Conservation (phyloP, 2,329 filamentous ascomycete genomes). For the Aspergillus bombycis region DNA sequence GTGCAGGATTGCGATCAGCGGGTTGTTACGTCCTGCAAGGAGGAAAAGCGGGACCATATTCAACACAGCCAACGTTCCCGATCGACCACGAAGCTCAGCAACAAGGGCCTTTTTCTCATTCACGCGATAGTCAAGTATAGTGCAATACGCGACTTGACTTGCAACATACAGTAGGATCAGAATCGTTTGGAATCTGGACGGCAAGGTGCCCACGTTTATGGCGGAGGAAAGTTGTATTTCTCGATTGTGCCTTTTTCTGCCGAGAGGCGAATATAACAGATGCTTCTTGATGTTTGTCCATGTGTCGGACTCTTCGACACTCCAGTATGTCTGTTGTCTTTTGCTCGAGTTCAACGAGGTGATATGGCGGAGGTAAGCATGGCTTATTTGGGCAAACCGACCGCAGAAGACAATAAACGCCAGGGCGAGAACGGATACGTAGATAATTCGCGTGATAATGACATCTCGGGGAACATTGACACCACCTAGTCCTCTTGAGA, state of each 20-base stretch:
- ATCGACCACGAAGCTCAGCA: slow-evolving; percentile 82
- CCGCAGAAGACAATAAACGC: slow-evolving; percentile 43
- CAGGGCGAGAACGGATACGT: slow-evolving; percentile 37
- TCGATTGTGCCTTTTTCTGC: slow-evolving; percentile 74
- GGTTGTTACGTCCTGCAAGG: slow-evolving; percentile 90
- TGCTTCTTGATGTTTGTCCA: slow-evolving; percentile 52
- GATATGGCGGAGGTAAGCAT: slow-evolving; percentile 49
- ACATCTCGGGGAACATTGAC: slow-evolving; percentile 45
- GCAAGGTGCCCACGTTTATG: slow-evolving; percentile 74
- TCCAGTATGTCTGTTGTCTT: slow-evolving; percentile 50
- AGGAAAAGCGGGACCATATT: slow-evolving; percentile 93
- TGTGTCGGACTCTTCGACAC: slow-evolving; percentile 42
- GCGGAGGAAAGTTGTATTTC: slow-evolving; percentile 70
- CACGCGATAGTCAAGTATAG: slow-evolving; percentile 46
- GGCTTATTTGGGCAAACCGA: slow-evolving; percentile 47
- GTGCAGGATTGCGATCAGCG: slow-evolving; percentile 76
- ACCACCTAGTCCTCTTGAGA: slow-evolving; percentile 43
- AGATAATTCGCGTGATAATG: slow-evolving; percentile 45
- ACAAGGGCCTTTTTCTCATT: slow-evolving; percentile 60
- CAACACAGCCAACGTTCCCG: slow-evolving; percentile 78
- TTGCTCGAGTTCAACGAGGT: slow-evolving; percentile 41
- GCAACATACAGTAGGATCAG: slow-evolving; percentile 69
- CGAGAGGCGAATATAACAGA: slow-evolving; percentile 65
- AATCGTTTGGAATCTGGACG: slow-evolving; percentile 75
- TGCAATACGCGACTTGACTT: slow-evolving; percentile 76